A percentile compares a stretch with the other conserved stretches of the same genome.
phyloP scores from a whole-genome alignment of 1,139 yeast genomes.

The Yamadazyma atlantica region DNA sequence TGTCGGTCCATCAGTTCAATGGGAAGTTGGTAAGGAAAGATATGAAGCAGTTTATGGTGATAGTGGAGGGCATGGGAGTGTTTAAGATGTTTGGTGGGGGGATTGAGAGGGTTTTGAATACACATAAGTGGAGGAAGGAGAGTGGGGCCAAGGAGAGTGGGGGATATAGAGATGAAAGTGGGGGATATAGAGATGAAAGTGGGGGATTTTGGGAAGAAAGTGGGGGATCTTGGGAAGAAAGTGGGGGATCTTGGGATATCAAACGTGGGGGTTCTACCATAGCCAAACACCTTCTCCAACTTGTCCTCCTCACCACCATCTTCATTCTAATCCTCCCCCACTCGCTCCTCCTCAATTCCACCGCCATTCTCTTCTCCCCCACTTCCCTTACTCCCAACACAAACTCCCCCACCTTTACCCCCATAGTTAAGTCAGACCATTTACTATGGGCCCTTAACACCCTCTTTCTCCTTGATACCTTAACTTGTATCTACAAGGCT shows the following conservation, averaged over 20 bases:
- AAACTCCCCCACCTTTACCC: too few relatives aligned
- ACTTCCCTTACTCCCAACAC: too few relatives aligned
- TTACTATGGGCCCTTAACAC: conserved; percentile 18
- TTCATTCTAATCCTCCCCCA: too few relatives aligned
- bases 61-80: neutral
- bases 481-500: neutral
- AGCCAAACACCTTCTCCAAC: too few relatives aligned
- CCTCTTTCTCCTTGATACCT: conserved; percentile 13
- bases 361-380: too few relatives aligned
- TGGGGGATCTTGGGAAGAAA: too few relatives aligned
- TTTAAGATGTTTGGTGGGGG: neutral
- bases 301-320: too few relatives aligned
- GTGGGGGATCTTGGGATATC: too few relatives aligned
- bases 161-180: neutral
- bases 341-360: too few relatives aligned
- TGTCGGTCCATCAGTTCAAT: neutral
- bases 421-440: conserved; percentile 29
- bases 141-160: neutral
- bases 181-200: neutral
- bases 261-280: too few relatives aligned
- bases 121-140: too few relatives aligned
- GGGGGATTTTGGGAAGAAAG: too few relatives aligned
- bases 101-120: neutral
- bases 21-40: neutral
- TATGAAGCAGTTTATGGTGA: neutral